Base-by-base conservation (phyloP, 306 rosid species). In the Cyclanthera cordifolia region DNA sequence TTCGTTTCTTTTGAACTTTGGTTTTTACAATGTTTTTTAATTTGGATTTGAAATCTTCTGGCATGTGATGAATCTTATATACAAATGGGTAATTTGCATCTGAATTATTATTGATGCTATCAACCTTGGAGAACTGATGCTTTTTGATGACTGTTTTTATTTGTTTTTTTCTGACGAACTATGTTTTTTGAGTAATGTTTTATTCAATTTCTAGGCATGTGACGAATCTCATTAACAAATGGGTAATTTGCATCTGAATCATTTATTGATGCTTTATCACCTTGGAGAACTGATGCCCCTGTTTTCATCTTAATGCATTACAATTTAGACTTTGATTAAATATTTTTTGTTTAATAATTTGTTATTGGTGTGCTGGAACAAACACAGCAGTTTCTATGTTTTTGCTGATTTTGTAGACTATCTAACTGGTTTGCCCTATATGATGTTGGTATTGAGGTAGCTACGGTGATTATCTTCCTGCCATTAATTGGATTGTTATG, bases 71-170 rank as follows among this genome's bases (percentile, higher is more conserved):
- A 82, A 73, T 73, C 72, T 57, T 30, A 72, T 25, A 10, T 25
- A 51, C 69, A 54, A 72, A 75, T 75, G 82, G 82, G 85, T 78
- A 78, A 81, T 81, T 81, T 81, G 85, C 82, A 69, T 78, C 82
- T 78, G 85, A 81, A 72, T 30, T 15, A 28, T 69, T 70, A 64
- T 75, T 82, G 85, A 82, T 82, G 85, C 68, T 34, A 21, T 74
- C 82, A n/a, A 82, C 80, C 82, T 82, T 75, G 85, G 85, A 82
- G 85, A 82, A 53, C 85, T 82, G 85, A 78, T 75, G 79, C 85
- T n/a, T n/a, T n/a, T n/a, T n/a, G n/a, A n/a, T n/a, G n/a, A n/a
- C n/a, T n/a, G n/a, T n/a, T n/a, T n/a, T n/a, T n/a, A n/a, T n/a
- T n/a, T n/a, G n/a, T n/a, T n/a, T n/a, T n/a, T n/a, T n/a, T n/a